These are phyloP conservation scores for Rugonectria rugulosa DNA, from an alignment of 2,329 filamentous ascomycete species.

Conservation along the genomic window DNA sequence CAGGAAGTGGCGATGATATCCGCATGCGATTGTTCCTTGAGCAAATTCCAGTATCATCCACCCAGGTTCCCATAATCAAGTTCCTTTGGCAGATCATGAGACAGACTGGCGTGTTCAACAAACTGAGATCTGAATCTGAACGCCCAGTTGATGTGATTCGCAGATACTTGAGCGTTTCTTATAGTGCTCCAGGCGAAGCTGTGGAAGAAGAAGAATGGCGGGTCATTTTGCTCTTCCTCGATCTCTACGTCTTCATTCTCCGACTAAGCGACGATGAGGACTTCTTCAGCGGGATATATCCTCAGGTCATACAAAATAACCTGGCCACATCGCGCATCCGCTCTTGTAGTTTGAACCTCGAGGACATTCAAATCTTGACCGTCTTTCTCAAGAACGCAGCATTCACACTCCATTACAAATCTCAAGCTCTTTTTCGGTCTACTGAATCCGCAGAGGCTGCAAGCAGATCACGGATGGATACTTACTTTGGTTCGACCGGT, in stretches of 20 bases:
- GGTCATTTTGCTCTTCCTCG: constrained; percentile 87
- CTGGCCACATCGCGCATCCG: constrained; percentile 58
- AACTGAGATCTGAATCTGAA: constrained; percentile 42
- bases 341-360: constrained; percentile 72
- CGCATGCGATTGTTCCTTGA: constrained; percentile 88
- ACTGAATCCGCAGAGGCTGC: constrained; percentile 31
- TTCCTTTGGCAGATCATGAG: constrained; percentile 80
- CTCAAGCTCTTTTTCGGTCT: constrained; percentile 63
- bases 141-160: constrained; percentile 39
- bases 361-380: constrained; percentile 77
- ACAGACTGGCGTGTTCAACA: constrained; percentile 51
- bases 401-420: constrained; percentile 88
- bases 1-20: constrained; percentile 82
- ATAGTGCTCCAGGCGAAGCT: constrained; percentile 27
- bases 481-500: constrained; percentile 37
- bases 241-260: constrained; percentile 91
- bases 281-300: constrained; percentile 73
- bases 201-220: constrained; percentile 74
- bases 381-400: constrained; percentile 89
- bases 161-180: constrained; percentile 43
- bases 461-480: constrained; percentile 38
- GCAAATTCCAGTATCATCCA: constrained; percentile 49
- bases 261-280: constrained; percentile 97
- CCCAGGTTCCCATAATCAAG: constrained; percentile 64
- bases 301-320: constrained; percentile 46